Percentiles rank a stretch among this genome's conserved stretches.
phyloP scores from a whole-genome alignment of 805 yeast genomes.

The Nakazawaea wyomingensis region DNA sequence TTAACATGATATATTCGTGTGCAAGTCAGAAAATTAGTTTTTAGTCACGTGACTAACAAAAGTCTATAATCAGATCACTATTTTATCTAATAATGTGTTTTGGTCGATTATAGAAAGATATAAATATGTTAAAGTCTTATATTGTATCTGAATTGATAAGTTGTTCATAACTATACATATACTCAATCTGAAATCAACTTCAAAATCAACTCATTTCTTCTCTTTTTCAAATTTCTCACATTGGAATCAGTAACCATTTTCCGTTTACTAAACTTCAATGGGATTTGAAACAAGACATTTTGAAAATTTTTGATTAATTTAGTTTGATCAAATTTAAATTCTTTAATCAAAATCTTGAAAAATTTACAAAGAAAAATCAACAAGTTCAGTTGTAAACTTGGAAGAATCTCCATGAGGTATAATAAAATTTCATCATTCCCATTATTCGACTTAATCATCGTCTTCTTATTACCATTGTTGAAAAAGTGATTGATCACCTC shows the following conservation, averaged over 20 bases:
- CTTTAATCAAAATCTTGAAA: conserved; percentile 19
- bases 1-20: no score
- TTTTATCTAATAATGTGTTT: no score
- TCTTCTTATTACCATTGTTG: conserved; percentile 6
- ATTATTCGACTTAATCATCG: conserved; percentile 11
- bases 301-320: conserved; percentile 25
- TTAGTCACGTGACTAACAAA: no score
- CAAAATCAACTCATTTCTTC: conserved; percentile 26
- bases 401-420: conserved; percentile 33
- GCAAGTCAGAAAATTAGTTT: no score
- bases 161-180: background rate
- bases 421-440: conserved; percentile 21
- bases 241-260: conserved; percentile 22
- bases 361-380: conserved; percentile 35
- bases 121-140: no score
- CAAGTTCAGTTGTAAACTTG: conserved; percentile 36
- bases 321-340: conserved; percentile 17
- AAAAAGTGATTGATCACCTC: conserved; percentile 15
- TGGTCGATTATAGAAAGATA: no score
- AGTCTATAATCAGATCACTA: no score
- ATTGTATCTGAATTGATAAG: no score
- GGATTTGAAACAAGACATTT: conserved; percentile 25
- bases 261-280: conserved; percentile 18
- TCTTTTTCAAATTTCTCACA: conserved; percentile 22
- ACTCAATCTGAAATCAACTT: background rate